A percentile compares a stretch with the other conserved stretches of the same genome.
phyloP scores from a whole-genome alignment of 169 alveolate genomes.

The Plasmodium ovale region DNA sequence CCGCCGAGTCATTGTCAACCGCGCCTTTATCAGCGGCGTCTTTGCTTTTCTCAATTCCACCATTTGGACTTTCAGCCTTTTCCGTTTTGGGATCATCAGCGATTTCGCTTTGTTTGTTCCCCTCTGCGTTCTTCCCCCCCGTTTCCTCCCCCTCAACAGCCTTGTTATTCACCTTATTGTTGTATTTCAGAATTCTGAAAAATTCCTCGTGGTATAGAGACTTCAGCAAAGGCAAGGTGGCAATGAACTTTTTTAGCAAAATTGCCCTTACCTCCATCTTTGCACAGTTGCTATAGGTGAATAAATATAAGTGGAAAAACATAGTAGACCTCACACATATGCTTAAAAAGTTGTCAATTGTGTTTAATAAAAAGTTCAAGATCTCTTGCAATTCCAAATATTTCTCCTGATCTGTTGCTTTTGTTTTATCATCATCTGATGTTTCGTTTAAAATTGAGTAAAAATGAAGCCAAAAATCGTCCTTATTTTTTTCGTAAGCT shows the following conservation, averaged over 20 bases:
- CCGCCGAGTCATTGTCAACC: not conserved
- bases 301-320: constrained; percentile 63
- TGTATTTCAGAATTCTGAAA: constrained; percentile 66
- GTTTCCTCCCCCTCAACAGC: constrained; percentile 7
- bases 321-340: constrained; percentile 66
- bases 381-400: constrained; percentile 37
- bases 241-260: constrained; percentile 38
- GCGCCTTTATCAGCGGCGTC: not conserved
- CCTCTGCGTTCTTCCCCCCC: not conserved
- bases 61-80: not conserved
- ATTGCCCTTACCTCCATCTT: constrained; percentile 37
- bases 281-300: constrained; percentile 43
- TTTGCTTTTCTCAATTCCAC: not conserved
- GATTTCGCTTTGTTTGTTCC: not conserved
- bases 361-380: constrained; percentile 35
- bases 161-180: constrained; percentile 11
- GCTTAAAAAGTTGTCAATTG: constrained; percentile 66
- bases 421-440: constrained; percentile 28
- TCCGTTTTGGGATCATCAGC: constrained; percentile 3
- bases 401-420: not conserved
- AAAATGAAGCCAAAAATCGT: constrained; percentile 41
- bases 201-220: constrained; percentile 69
- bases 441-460: constrained; percentile 5
- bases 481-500: constrained; percentile 39
- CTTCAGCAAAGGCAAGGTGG: constrained; percentile 35